Percentiles rank a stretch among this genome's conserved stretches.
phyloP scores from a whole-genome alignment of 306 rosid genomes.

The Cucurbita moschata region DNA sequence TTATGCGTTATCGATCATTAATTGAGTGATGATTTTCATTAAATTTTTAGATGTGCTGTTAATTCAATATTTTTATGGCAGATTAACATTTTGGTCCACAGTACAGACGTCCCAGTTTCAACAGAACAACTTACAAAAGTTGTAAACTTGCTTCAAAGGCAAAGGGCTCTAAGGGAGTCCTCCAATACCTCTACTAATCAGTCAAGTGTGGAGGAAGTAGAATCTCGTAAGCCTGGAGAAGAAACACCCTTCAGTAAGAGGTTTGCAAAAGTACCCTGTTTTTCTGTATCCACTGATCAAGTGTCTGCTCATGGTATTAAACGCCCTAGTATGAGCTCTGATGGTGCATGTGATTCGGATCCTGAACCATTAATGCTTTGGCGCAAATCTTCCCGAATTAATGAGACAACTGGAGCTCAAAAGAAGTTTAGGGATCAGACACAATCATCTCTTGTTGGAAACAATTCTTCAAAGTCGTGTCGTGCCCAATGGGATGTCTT shows the following conservation, averaged over 20 bases:
- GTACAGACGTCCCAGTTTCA: conserved; percentile 55
- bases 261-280: conserved; percentile 38
- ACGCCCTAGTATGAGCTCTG: conserved; percentile 14
- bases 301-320: conserved; percentile 18
- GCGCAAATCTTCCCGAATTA: neutral
- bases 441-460: conserved; percentile 17
- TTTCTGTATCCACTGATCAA: conserved; percentile 23
- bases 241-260: conserved; percentile 40
- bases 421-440: conserved; percentile 12
- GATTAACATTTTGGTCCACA: conserved; percentile 83
- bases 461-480: conserved; percentile 15
- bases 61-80: conserved; percentile 21
- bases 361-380: conserved; percentile 11
- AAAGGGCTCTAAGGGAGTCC: conserved; percentile 33
- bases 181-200: conserved; percentile 27
- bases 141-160: conserved; percentile 60
- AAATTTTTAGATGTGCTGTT: neutral
- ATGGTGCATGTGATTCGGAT: conserved; percentile 30
- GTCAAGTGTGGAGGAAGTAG: conserved; percentile 20
- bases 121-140: conserved; percentile 58
- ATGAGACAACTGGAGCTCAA: neutral
- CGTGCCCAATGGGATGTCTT: conserved; percentile 85
- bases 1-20: neutral
- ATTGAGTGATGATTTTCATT: neutral
- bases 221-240: conserved; percentile 21